These are phyloP conservation scores for Xylaria scruposa DNA, from an alignment of 495 filamentous ascomycete genomes.

Conservation along the genomic window DNA sequence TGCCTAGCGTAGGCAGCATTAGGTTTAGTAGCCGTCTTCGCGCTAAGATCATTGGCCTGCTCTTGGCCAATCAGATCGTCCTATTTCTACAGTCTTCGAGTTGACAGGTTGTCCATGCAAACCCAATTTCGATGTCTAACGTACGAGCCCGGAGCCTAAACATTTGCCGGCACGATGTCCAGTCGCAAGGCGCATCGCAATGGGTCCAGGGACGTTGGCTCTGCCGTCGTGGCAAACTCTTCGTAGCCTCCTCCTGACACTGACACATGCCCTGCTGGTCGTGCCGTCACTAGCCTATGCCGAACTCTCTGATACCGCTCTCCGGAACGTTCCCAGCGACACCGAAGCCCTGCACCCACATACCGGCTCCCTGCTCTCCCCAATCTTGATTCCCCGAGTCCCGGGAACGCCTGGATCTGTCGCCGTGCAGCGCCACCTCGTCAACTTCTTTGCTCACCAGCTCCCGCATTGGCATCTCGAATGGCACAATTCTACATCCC, in stretches of 20 bases:
- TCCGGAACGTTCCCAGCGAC: conserved; percentile 67
- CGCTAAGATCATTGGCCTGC: too few relatives aligned
- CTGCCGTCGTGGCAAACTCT: conserved; percentile 4
- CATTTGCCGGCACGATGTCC: background rate
- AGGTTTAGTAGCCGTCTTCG: too few relatives aligned
- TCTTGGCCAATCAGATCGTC: too few relatives aligned
- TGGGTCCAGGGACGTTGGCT: conserved; percentile 13
- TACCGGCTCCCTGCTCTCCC: conserved; percentile 70
- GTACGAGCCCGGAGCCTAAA: background rate
- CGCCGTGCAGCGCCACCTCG: conserved; percentile 76
- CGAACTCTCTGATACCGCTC: conserved; percentile 71
- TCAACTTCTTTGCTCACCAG: conserved; percentile 70
- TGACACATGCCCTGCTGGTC: conserved; percentile 6
- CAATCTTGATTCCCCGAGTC: conserved; percentile 82
- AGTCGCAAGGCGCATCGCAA: conserved; percentile 6
- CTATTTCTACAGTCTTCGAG: too few relatives aligned
- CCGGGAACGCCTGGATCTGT: conserved; percentile 76
- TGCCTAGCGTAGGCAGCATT: too few relatives aligned
- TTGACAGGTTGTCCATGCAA: too few relatives aligned
- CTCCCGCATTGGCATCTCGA: conserved; percentile 78
- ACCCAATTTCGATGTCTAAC: too few relatives aligned
- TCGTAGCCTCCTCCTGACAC: background rate
- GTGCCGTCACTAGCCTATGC: conserved; percentile 63
- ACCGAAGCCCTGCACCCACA: conserved; percentile 76
- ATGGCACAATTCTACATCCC: conserved; percentile 83